Base-by-base conservation (phyloP, 768 basidiomycete genomes). In the Agaricus sinodeliciosus region DNA sequence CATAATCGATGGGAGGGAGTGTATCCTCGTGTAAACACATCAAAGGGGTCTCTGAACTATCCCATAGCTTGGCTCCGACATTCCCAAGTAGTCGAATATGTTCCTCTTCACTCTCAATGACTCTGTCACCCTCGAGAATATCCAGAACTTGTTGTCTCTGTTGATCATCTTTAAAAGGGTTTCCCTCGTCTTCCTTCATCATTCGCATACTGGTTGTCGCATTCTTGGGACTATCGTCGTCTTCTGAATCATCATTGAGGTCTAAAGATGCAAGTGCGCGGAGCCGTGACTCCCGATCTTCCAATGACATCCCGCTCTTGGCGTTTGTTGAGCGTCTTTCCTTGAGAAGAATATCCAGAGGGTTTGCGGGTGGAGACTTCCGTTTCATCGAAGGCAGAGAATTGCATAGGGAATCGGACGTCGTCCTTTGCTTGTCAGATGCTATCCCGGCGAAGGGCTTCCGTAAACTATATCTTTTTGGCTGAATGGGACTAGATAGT, bases 331-430 rank as follows among this genome's bases (percentile, higher is more conserved):
- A 68, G 3, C 57, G 53, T 60, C 81, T 84, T 63, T 84, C 82
- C 56, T 72, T 77, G 36, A 84, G 62, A 27, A 85, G 72, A 1
- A 68, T 73, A 45, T 72, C 74, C 18, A 87, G 69, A 9, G 85
- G 84, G 56, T 82, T 78, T 28, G n/a, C 34, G 11, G 28, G n/a
- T 9, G 63, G 13, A 6, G 45, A 25, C 19, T 58, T 58, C 13
- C 19, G 45, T 18, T 27, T 42, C n/a, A 54, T 22, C 48, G 41
- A 22, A n/a, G 53, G 55, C 8, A 43, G 28, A 13, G 39, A 12
- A 19, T 54, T 37, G 9, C 16, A 46, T 27, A 4, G 15, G 3
- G 26, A 3, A 47, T 16, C 22, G 22, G 12, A n/a, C 2, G n/a
- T 39, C 18, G 44, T 31, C 36, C 18, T 41, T 34, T 28, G 52